Evolutionary conservation across 306 rosid genomes (phyloP).

Genomic region (Rosa persica): DNA sequence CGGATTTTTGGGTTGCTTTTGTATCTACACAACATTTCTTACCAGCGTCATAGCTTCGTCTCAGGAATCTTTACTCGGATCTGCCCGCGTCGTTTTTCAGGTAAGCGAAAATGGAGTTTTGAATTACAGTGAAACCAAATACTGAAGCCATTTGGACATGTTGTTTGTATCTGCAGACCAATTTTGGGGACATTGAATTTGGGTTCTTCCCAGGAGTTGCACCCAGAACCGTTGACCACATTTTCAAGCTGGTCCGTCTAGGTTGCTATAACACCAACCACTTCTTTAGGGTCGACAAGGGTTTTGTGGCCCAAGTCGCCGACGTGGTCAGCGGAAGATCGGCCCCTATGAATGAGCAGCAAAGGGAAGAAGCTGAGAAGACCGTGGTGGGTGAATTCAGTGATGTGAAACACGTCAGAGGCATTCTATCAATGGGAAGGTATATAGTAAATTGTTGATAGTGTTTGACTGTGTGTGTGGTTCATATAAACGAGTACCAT

Average conservation of each 20-base stretch:
- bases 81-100: conserved; percentile 83
- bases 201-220: conserved; percentile 92
- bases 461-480: not conserved
- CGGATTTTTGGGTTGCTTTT: conserved; percentile 20
- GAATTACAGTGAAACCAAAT: not conserved
- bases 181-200: conserved; percentile 89
- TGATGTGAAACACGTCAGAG: conserved; percentile 80
- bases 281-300: conserved; percentile 95
- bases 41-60: conserved; percentile 21
- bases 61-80: conserved; percentile 61
- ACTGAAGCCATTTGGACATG: not conserved
- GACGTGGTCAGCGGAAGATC: conserved; percentile 71
- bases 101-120: conserved; percentile 22
- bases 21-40: conserved; percentile 13
- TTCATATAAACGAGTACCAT: not conserved
- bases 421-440: conserved; percentile 99
- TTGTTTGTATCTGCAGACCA: conserved; percentile 50
- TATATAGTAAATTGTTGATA: conserved; percentile 13
- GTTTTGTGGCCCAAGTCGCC: conserved; percentile 97
- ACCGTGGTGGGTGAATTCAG: conserved; percentile 87
- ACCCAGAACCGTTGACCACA: conserved; percentile 88
- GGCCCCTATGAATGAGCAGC: conserved; percentile 87
- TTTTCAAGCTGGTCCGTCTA: conserved; percentile 86
- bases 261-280: conserved; percentile 90
- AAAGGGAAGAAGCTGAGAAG: conserved; percentile 62